These are phyloP conservation scores for Nematodospora valgi DNA, from an alignment of 805 yeast species.

Conservation along the genomic window DNA sequence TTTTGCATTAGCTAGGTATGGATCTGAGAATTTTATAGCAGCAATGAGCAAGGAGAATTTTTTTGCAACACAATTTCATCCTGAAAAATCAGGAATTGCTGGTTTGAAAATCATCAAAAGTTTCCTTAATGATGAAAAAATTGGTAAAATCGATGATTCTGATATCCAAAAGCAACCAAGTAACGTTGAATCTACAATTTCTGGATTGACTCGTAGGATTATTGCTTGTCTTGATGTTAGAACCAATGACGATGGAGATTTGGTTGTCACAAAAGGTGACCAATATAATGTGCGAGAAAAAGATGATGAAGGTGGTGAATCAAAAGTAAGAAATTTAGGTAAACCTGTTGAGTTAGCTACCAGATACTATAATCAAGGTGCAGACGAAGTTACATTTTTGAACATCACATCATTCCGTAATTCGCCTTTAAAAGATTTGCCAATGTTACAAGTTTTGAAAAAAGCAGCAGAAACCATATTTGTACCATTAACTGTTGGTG, in stretches of 20 bases:
- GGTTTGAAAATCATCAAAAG: slow-evolving; percentile 76
- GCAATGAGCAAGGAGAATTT: slow-evolving; percentile 73
- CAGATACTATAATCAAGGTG: slow-evolving; percentile 88
- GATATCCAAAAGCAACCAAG: slow-evolving; percentile 16
- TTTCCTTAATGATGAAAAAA: slow-evolving; percentile 52
- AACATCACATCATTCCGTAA: slow-evolving; percentile 95
- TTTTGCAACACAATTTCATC: slow-evolving; percentile 97
- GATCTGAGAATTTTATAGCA: slow-evolving; percentile 76
- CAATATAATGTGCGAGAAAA: slow-evolving; percentile 92
- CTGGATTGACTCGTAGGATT: slow-evolving; percentile 83
- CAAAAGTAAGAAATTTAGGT: slow-evolving; percentile 85
- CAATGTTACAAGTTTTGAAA: slow-evolving; percentile 88
- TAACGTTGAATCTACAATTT: slow-evolving; percentile 31
- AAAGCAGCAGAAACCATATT: slow-evolving; percentile 85
- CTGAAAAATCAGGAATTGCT: slow-evolving; percentile 94
- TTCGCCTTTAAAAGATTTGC: slow-evolving; percentile 88
- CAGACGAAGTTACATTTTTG: slow-evolving; percentile 93
- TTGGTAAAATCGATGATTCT: slow-evolving; percentile 17
- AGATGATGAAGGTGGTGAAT: slow-evolving; percentile 22
- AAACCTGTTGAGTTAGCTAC: slow-evolving; percentile 95
- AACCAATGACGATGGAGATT: slow-evolving; percentile 88
- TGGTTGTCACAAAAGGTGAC: slow-evolving; percentile 98
- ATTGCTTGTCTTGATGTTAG: slow-evolving; percentile 98
- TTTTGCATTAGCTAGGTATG: slow-evolving; percentile 69
- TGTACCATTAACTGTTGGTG: slow-evolving; percentile 97